Evolutionary conservation across 2,329 filamentous ascomycete species (phyloP), one percentile per base, ranked within the genome.

Genomic region (Fusarium chaquense): DNA sequence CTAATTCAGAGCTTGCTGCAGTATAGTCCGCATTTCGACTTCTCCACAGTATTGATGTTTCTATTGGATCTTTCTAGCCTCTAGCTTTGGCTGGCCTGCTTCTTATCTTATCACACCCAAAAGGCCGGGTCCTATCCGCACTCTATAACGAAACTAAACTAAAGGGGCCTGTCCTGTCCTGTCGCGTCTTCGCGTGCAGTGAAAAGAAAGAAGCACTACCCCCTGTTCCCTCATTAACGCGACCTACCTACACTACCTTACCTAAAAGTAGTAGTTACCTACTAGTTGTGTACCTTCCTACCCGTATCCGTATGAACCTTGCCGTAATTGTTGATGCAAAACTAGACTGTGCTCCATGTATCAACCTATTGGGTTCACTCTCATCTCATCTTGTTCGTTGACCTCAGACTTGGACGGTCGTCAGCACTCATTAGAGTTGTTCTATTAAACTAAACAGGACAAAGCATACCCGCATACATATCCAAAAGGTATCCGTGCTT

Each of bases 21-120:
- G 11, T 35, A 16, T 13, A 33, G 6, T 2, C 32, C 13, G 16
- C 24, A 32, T 26, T 30, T 45, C 12, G 26, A 30, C 18, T 28
- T 45, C 43, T 46, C 44, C 44, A 32, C 28, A 44, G 18, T 9
- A 16, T 11, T 44, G 41, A 18, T 44, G 24, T 18, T 44, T 44
- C 41, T 44, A 44, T 44, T 44, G 41, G 41, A n/a, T 18, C 33
- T 6, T 16, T 28, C 26, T 10, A 8, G 26, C 26, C 26, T 28
- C 28, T 30, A 30, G 13, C 32, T 7, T 33, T 35, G 16, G 33
- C 33, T 35, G 15, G 33, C 22, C 32, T 22, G 9, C 6, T 41
- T 24, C 67, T 70, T 70, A 70, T 70, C 68, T 70, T 70, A 70
- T 70, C 68, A 32, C 12, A 24, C 5, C 49, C 30, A 49, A 32